Evolutionary conservation across 2,329 filamentous ascomycete genomes (phyloP), one percentile per base, ranked within the genome.

Genomic region (Fusarium sp.): DNA sequence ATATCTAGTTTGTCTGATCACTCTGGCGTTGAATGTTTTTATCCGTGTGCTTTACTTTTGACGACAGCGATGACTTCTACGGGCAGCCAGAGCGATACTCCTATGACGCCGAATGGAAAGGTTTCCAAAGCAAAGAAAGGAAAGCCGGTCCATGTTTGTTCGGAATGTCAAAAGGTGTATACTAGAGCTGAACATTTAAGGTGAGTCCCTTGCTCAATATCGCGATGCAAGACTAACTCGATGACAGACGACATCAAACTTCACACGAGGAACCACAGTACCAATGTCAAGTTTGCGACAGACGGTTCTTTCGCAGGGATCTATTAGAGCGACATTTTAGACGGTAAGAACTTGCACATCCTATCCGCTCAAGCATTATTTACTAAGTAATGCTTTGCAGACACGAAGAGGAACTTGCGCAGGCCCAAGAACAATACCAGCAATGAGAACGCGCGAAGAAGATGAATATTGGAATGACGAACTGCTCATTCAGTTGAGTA

Each of bases 111-210:
- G 2, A 63, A 60, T 22, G 60, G 60, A 5, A 63, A 63, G 24
- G 41, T 63, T 6, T 63, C 60, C 13, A 63, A 63, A 5, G 60
- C 60, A 0, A 63, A 63, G 22, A 63, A 63, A 15, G 60, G 60
- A 12, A 63, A 63, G 3, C 60, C 60, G 2, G 60, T 63, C 8
- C 60, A 63, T 15, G 47, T 63, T 5, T 63, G 60, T 22, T 24
- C 46, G 3, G 60, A 62, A 43, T 63, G 60, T 3, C 60, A 63
- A 18, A 63, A 63, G 9, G 60, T 63, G 1, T 63, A 63, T 24
- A 63, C 60, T 8, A 60, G 60, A 25, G 60, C 60, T 3, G 58
- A 63, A 7, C 60, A 63, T 18, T 5, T 63, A 2, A 63, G 59
- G 59, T 62, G 40, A 11, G 6, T 4, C 3, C 24, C 12, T n/a